Conservation (phyloP, 371 early-diverging fungal genomes). For the Syncephalastrum sp. region DNA sequence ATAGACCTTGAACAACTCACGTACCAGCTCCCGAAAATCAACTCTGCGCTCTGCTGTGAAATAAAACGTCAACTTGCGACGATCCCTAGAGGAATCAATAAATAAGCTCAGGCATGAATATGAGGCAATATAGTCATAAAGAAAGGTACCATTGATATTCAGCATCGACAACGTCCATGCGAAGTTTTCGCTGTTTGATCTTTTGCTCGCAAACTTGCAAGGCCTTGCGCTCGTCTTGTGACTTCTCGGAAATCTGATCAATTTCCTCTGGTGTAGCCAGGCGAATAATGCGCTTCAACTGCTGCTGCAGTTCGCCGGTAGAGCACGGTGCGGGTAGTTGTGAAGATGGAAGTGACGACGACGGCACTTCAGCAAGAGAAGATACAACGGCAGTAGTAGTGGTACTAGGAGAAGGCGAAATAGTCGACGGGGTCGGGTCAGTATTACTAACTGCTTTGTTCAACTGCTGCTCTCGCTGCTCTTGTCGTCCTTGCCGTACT, state of each 20-base stretch:
- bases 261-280: slow-evolving; percentile 80
- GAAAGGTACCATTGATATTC: slow-evolving; percentile 91
- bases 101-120: background rate
- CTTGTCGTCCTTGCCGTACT: slow-evolving; percentile 14
- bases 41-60: slow-evolving; percentile 91
- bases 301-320: slow-evolving; percentile 50
- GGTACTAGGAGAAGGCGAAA: too few species aligned
- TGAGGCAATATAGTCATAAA: background rate
- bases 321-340: background rate
- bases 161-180: slow-evolving; percentile 95
- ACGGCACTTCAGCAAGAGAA: too few species aligned
- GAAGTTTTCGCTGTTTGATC: slow-evolving; percentile 81
- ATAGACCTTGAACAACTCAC: slow-evolving; percentile 97
- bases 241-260: slow-evolving; percentile 66
- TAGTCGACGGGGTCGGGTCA: too few species aligned
- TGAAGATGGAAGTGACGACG: background rate
- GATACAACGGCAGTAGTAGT: too few species aligned
- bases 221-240: slow-evolving; percentile 88
- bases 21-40: slow-evolving; percentile 98
- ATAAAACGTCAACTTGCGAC: slow-evolving; percentile 94
- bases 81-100: slow-evolving; percentile 62
- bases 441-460: too few species aligned
- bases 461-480: slow-evolving; percentile 1
- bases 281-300: slow-evolving; percentile 88
- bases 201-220: slow-evolving; percentile 82